Base-by-base conservation (phyloP, 805 yeast species). In the Saturnispora quitensis region DNA sequence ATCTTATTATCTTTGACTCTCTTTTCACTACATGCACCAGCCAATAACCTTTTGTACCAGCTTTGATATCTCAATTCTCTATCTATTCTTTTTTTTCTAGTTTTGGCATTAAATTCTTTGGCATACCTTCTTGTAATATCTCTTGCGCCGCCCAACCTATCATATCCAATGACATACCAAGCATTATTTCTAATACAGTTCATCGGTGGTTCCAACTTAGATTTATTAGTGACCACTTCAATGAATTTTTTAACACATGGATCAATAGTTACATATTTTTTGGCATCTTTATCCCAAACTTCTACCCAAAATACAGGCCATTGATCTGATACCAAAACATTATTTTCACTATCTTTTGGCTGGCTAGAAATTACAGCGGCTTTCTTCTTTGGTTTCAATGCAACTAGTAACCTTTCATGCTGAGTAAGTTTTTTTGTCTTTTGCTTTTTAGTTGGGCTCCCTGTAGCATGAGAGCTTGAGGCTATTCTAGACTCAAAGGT, bases 221-320 rank as follows among this genome's bases (percentile, higher is more conserved):
- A 69, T 51, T 76, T 65, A 62, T 68, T 64, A 7, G 79, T 77
- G 7, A 84, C 76, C 34, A 77, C 71, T 64, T 88, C 95, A 40
- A 88, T 78, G 8, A 75, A 66, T 51, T 77, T 67, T 51, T 82
- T 75, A 28, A 83, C 82, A 0, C 83, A 70, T 0, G 97, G 93
- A 60, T 93, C 99, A 2, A 89, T 73, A 2, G 95, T 79, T n/a
- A 89, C 75, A 95, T 97, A 91, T 47, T 74, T 77, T 53, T 80
- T 75, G 5, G 80, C 68, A 53, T 75, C 78, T 48, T 76, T 76
- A 63, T 91, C 90, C 96, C 96, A 91, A 0, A 86, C 96, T 64
- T 93, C 99, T 22, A 82, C 82, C 99, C 99, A 93, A 62, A 84
- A 89, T 0, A 89, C 74, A 0, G 97, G 97, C 60, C 72, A 84